Percentiles rank a stretch among this genome's conserved stretches.
These are phyloP conservation scores for Populus tremula DNA, from an alignment of 345 rosid genomes.

Conservation along the genomic window DNA sequence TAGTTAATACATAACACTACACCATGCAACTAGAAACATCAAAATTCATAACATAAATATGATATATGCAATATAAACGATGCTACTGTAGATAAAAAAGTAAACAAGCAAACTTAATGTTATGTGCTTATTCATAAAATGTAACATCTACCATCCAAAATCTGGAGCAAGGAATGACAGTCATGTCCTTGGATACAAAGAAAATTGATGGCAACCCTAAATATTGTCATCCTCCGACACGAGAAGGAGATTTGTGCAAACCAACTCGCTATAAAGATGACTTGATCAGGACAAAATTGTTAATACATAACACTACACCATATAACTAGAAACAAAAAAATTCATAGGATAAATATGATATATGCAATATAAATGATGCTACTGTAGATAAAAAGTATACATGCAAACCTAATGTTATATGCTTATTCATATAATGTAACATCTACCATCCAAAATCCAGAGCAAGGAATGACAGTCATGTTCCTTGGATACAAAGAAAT, in stretches of 20 bases:
- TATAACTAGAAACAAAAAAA: too few species aligned
- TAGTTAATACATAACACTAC: neutral
- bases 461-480: neutral
- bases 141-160: constrained; percentile 29
- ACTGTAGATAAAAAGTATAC: neutral
- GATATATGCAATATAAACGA: too few species aligned
- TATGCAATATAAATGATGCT: neutral
- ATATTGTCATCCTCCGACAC: constrained; percentile 43
- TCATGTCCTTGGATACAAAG: constrained; percentile 7
- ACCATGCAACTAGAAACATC: neutral
- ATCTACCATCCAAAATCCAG: constrained; percentile 30
- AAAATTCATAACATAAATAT: neutral
- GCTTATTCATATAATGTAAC: neutral
- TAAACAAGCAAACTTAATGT: too few species aligned
- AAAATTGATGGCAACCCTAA: constrained; percentile 8
- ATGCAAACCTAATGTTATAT: too few species aligned
- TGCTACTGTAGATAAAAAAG: too few species aligned
- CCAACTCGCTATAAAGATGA: too few species aligned
- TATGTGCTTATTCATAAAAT: neutral
- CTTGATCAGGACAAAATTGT: too few species aligned
- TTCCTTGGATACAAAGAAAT: constrained; percentile 4
- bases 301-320: too few species aligned
- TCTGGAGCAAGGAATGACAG: constrained; percentile 1
- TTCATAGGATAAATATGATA: neutral
- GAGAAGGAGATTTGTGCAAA: neutral